phyloP scores from a whole-genome alignment of 2,329 filamentous ascomycete species.

The Pyricularia sp. region DNA sequence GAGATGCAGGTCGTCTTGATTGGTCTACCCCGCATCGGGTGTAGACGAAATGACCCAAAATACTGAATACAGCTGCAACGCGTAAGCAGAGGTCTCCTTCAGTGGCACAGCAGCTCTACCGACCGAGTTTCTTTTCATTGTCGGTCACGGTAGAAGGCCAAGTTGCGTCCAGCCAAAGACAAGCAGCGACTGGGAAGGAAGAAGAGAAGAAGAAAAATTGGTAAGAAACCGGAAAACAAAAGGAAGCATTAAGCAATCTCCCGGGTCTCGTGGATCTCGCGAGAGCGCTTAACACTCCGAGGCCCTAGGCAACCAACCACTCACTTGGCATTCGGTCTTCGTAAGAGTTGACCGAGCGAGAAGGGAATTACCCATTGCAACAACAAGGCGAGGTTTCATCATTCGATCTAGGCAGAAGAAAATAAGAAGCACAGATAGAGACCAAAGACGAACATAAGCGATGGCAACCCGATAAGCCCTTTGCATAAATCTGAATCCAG shows the following conservation, averaged over 20 bases:
- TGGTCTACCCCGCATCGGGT: background rate
- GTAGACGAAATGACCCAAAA: background rate
- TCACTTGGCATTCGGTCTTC: background rate
- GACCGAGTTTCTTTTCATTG: background rate
- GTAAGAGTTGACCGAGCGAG: background rate
- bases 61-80: background rate
- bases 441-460: background rate
- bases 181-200: background rate
- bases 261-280: background rate
- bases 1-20: background rate
- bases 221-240: background rate
- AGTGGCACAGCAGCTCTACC: background rate
- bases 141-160: background rate
- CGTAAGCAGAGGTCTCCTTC: background rate
- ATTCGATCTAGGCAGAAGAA: background rate
- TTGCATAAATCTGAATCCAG: too few relatives aligned
- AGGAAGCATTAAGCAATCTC: background rate
- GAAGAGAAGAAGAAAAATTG: too few relatives aligned
- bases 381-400: background rate
- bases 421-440: background rate
- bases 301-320: background rate
- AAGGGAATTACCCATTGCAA: background rate
- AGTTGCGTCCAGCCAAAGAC: background rate
- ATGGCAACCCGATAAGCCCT: too few relatives aligned
- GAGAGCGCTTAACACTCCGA: background rate